Percentiles rank a stretch among this genome's conserved stretches.
phyloP scores from a whole-genome alignment of 176 grass and related monocot species.

The Hsuehochloa calcarea region DNA sequence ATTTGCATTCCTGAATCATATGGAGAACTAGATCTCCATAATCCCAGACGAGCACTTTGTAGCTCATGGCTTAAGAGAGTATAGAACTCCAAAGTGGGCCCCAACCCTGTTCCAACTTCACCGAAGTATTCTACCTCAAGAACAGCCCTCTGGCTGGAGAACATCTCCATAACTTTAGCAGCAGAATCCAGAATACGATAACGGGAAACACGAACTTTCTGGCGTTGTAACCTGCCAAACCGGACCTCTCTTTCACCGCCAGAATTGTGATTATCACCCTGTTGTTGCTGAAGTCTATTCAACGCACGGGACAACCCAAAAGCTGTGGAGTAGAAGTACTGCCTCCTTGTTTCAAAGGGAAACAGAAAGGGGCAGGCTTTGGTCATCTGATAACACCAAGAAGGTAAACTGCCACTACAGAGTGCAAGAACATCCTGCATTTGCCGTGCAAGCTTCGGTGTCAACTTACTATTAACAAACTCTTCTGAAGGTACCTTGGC shows the following conservation, averaged over 20 bases:
- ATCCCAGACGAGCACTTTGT: conserved; percentile 53
- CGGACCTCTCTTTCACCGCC: conserved; percentile 71
- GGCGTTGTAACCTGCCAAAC: conserved; percentile 60
- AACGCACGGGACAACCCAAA: conserved; percentile 80
- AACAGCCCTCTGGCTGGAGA: conserved; percentile 62
- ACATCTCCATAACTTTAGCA: conserved; percentile 76
- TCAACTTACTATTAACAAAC: conserved; percentile 87
- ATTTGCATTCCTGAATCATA: conserved; percentile 49
- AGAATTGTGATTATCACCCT: conserved; percentile 63
- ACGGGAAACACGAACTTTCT: conserved; percentile 86
- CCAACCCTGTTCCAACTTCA: conserved; percentile 87
- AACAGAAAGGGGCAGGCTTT: conserved; percentile 88
- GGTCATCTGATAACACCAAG: conserved; percentile 85
- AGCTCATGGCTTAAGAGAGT: conserved; percentile 78
- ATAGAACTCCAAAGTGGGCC: conserved; percentile 91
- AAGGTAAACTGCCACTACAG: conserved; percentile 77
- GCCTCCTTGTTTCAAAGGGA: conserved; percentile 83
- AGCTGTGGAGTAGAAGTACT: conserved; percentile 88
- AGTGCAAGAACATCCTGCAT: conserved; percentile 89
- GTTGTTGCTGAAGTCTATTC: conserved; percentile 90
- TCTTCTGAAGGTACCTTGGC: conserved; percentile 58
- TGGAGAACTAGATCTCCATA: conserved; percentile 70
- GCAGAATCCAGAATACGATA: conserved; percentile 76
- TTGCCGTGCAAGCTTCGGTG: conserved; percentile 75
- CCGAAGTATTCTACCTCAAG: conserved; percentile 89